A percentile compares a stretch with the other conserved stretches of the same genome.
Conservation (phyloP, 177 flowering plant genomes). For the Vitis hybrid region DNA sequence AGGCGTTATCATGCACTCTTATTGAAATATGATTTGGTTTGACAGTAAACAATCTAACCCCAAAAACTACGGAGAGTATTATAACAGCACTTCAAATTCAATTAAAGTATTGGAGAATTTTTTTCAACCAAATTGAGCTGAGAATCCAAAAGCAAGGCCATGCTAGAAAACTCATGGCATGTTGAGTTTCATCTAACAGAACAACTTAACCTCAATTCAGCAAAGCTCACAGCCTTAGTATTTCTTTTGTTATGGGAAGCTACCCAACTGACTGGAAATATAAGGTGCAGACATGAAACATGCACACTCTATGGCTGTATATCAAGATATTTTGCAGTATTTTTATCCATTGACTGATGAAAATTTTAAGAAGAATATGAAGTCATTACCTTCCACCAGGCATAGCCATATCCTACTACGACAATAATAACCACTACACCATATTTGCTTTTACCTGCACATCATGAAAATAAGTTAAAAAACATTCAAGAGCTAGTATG, state of each 20-base stretch:
- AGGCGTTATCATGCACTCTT: no score
- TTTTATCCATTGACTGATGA: neutral
- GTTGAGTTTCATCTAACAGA: no score
- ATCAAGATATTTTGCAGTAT: neutral
- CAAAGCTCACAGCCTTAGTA: no score
- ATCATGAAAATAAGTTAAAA: constrained; percentile 4
- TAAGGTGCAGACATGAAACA: neutral
- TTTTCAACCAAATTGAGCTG: no score
- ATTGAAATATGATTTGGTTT: neutral
- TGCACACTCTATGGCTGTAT: neutral
- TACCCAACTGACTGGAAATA: no score
- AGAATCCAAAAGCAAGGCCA: no score
- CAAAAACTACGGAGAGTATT: no score
- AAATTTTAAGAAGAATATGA: neutral
- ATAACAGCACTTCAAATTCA: neutral
- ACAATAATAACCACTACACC: constrained; percentile 53
- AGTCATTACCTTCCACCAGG: constrained; percentile 91
- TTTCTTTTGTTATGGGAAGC: no score
- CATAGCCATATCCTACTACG: constrained; percentile 75
- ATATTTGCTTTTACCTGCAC: constrained; percentile 63
- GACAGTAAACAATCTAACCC: no score
- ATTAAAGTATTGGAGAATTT: no score
- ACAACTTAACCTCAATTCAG: no score
- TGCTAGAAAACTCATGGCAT: no score
- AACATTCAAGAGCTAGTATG: neutral